These are phyloP conservation scores for Zygoascus sp. DNA, from an alignment of 1,139 yeast species.

Conservation along the genomic window DNA sequence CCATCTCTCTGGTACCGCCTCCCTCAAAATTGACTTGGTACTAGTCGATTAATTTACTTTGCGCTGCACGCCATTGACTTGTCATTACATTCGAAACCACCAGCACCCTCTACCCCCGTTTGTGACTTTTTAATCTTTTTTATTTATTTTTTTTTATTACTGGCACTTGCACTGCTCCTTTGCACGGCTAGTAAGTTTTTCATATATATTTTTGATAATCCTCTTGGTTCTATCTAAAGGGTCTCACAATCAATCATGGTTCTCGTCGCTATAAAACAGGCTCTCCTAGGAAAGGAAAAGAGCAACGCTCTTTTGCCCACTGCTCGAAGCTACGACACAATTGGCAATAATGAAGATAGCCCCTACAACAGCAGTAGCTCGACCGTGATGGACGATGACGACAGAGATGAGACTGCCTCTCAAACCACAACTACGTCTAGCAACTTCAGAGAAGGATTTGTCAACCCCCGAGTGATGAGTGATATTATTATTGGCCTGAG, in stretches of 20 bases:
- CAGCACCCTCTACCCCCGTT: too few relatives aligned
- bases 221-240: background rate
- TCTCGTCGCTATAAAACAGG: conserved; percentile 33
- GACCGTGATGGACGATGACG: conserved; percentile 10
- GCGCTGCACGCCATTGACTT: background rate
- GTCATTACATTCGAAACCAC: background rate
- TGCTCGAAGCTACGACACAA: conserved; percentile 25
- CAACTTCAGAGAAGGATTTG: conserved; percentile 20
- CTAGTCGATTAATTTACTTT: background rate
- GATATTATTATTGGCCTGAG: conserved; percentile 75
- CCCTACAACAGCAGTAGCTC: conserved; percentile 7
- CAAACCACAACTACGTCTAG: conserved; percentile 11
- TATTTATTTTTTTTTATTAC: background rate
- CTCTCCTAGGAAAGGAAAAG: conserved; percentile 28
- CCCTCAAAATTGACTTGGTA: background rate
- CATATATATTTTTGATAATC: background rate
- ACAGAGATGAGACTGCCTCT: conserved; percentile 19
- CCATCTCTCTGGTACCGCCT: background rate
- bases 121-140: background rate
- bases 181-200: background rate
- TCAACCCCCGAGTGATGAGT: conserved; percentile 60
- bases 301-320: conserved; percentile 31
- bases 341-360: conserved; percentile 15
- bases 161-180: background rate
- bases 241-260: conserved; percentile 26